Conservation (phyloP, 129 eudicot species). For the Escallonia rubra region DNA sequence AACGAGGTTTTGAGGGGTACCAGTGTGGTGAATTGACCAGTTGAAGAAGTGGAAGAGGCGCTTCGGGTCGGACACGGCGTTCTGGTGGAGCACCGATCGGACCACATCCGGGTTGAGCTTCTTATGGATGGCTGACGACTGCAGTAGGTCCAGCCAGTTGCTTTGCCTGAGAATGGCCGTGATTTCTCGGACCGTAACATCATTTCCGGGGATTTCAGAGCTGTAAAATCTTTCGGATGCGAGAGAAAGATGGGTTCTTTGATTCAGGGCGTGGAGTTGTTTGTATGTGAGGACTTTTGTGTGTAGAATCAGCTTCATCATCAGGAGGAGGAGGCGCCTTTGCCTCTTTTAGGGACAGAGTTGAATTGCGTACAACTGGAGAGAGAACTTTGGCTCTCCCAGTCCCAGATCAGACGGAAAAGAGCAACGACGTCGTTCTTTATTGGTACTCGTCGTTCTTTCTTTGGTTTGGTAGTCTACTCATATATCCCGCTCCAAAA, state of each 20-base stretch:
- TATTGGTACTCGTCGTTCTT: too few species aligned
- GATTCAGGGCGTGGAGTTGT: neutral
- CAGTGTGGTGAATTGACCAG: conserved; percentile 58
- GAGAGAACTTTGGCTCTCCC: too few species aligned
- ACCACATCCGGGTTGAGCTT: conserved; percentile 62
- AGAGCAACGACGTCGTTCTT: too few species aligned
- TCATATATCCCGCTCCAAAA: too few species aligned
- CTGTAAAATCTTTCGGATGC: conserved; percentile 5
- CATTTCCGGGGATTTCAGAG: conserved; percentile 20
- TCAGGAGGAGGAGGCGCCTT: neutral
- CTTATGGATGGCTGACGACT: conserved; percentile 41
- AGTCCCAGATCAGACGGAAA: too few species aligned
- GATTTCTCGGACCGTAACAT: conserved; percentile 45
- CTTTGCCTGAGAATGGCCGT: conserved; percentile 41
- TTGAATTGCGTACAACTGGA: too few species aligned
- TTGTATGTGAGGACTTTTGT: neutral
- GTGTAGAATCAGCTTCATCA: conserved; percentile 20
- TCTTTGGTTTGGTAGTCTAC: too few species aligned
- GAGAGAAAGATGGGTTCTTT: conserved; percentile 4
- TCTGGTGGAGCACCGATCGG: conserved; percentile 53
- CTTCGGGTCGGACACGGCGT: conserved; percentile 40
- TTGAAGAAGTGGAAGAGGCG: conserved; percentile 69
- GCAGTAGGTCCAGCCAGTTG: conserved; percentile 55
- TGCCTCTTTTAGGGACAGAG: too few species aligned
- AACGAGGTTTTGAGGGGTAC: conserved; percentile 51